Evolutionary conservation across 2,329 filamentous ascomycete genomes (phyloP), one percentile per base, ranked within the genome.

Genomic region (Rhexocercosporidium sp.): DNA sequence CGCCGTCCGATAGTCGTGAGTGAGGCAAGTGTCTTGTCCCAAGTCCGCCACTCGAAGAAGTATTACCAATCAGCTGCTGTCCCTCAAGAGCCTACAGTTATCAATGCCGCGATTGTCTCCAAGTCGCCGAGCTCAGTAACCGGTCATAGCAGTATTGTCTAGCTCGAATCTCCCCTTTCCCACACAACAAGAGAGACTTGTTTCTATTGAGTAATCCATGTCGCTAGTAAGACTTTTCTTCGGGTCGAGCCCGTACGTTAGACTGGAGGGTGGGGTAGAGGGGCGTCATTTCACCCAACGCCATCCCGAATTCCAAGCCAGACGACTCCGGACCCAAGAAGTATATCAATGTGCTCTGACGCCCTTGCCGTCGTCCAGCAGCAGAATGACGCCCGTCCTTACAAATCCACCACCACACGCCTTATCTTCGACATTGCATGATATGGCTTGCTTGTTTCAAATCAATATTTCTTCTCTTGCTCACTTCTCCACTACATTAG

Each of bases 341-440:
- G 41, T 67, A 62, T 65, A 67, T n/a, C n/a, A n/a, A n/a, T 64
- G 66, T 64, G 39, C 66, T 62, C 56, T 67, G 66, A 67, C 66
- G 61, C 66, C 66, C 66, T 61, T 34, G 25, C 47, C 18, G n/a
- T n/a, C n/a, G n/a, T n/a, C n/a, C n/a, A n/a, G n/a, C 37, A 31
- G 37, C 62, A 37, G 27, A 41, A 18, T 65, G 62, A 67, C 53
- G 57, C 56, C 49, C 57, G 37, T 29, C 22, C 57, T 62, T 65
- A 67, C 66, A 29, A 65, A 67, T 65, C 46, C 49, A 27, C 34
- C 34, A 64, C 22, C 46, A 46, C 46, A 46, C 57, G 39, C 44
- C 53, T 25, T 54, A 12, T 54, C 18, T 1, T 64, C 16, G 39
- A 53, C 37, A 47, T 62, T 20, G 56, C 47, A 62, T 59, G 49